Percentiles rank a stretch among this genome's conserved stretches.
Evolutionary conservation across 257 asterid genomes (phyloP).

Genomic region (Solanum etuberosum): DNA sequence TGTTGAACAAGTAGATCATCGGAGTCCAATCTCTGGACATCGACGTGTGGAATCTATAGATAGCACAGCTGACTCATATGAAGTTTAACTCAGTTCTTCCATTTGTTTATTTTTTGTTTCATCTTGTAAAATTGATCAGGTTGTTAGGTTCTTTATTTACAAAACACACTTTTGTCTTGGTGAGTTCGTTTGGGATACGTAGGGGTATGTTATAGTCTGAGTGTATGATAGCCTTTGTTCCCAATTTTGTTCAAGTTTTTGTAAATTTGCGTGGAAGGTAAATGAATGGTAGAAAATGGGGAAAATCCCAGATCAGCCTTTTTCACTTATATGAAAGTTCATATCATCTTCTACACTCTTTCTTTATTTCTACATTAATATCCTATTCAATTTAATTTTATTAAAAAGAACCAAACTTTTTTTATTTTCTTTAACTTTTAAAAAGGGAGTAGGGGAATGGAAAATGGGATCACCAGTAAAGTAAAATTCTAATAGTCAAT

Average conservation of each 20-base stretch:
- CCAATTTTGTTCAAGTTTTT: conserved; percentile 1
- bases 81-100: conserved; percentile 22
- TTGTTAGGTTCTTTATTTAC: not conserved
- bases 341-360: not conserved
- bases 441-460: no score
- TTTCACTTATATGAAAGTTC: not conserved
- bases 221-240: conserved; percentile 10
- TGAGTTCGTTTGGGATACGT: conserved; percentile 10
- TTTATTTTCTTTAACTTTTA: no score
- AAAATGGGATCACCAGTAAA: no score
- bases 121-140: conserved; percentile 16
- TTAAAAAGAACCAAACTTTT: not conserved
- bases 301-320: not conserved
- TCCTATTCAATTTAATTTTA: not conserved
- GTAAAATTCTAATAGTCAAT: no score
- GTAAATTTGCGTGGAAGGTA: conserved; percentile 4
- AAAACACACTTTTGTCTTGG: not conserved
- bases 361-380: no score
- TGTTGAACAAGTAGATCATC: conserved; percentile 29
- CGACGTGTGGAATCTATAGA: conserved; percentile 53
- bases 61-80: conserved; percentile 57
- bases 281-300: conserved; percentile 1
- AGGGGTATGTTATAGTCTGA: not conserved
- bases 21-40: conserved; percentile 35
- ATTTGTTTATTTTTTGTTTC: conserved; percentile 6